Conservation (phyloP, 805 yeast species). For the Danielia oregonensis region DNA sequence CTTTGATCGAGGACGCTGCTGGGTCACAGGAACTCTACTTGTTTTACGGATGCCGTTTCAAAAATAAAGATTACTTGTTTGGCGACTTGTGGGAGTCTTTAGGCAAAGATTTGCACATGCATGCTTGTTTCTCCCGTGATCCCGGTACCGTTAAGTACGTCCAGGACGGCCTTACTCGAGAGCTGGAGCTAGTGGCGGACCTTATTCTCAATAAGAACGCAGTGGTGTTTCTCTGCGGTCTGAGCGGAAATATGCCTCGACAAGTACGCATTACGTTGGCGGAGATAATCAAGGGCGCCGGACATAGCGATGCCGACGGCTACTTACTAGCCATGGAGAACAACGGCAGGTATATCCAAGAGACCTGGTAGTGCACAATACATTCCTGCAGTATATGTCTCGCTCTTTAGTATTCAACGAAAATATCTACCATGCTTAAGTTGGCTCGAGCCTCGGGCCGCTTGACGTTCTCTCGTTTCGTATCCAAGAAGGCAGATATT, state of each 20-base stretch:
- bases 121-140: slow-evolving; percentile 46
- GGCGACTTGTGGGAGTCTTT: slow-evolving; percentile 48
- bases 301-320: slow-evolving; percentile 42
- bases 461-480: not conserved
- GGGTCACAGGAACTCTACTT: slow-evolving; percentile 40
- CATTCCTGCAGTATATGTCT: not conserved
- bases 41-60: slow-evolving; percentile 72
- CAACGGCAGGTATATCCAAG: slow-evolving; percentile 70
- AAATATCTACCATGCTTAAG: slow-evolving; percentile 1
- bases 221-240: slow-evolving; percentile 79
- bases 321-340: slow-evolving; percentile 59
- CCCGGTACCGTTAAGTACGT: slow-evolving; percentile 57
- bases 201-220: slow-evolving; percentile 55
- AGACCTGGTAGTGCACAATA: slow-evolving; percentile 76
- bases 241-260: slow-evolving; percentile 91
- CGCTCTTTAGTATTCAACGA: not conserved
- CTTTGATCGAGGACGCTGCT: slow-evolving; percentile 48
- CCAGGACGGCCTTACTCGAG: slow-evolving; percentile 62
- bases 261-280: slow-evolving; percentile 79
- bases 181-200: slow-evolving; percentile 47
- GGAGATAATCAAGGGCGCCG: slow-evolving; percentile 51
- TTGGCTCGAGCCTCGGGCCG: not conserved
- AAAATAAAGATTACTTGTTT: slow-evolving; percentile 66
- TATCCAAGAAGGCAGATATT: slow-evolving; percentile 23
- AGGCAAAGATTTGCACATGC: slow-evolving; percentile 27